Base-by-base conservation (phyloP, 2,329 filamentous ascomycete genomes). In the Sporothrix sp. region DNA sequence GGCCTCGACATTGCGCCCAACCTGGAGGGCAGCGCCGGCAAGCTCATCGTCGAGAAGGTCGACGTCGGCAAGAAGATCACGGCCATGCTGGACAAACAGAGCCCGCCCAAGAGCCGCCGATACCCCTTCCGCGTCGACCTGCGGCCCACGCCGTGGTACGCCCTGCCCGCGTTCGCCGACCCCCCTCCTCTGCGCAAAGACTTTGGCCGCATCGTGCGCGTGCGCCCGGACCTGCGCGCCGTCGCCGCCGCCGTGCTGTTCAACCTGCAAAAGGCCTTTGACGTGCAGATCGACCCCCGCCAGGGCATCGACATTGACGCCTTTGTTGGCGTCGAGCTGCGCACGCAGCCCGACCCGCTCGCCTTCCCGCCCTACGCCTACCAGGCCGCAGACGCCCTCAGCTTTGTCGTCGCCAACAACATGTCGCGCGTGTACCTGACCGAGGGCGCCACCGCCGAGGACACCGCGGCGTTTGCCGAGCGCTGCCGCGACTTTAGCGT, bases 381-480 rank as follows among this genome's bases (percentile, higher is more conserved):
- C 25, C 66, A 69, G 58, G 60, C 62, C 2, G 58, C 58, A 6
- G 59, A 64, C 47, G 62, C 63, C 52, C 56, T 68, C 18, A 53
- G 59, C 39, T 63, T 60, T 51, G 53, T 67, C 21, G 50, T 51
- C 14, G 45, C 56, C 43, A 57, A 59, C 35, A 59, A 61, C 3
- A 57, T 65, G 1, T 48, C 58, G 0, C 47, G 71, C 11, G 64
- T 70, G 1, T 76, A 71, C 57, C 64, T 72, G 11, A 70, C 70
- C 10, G 69, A 68, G 1, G 70, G 70, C 10, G 67, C 69, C 16
- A 58, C 59, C 2, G 47, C 58, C 9, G 63, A 58, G 13, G 56
- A 72, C 44, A 60, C 70, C 7, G 57, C 60, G 2, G 54, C 56
- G 7, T 69, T 76, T 52, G 54, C 56, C 2, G 48, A 56, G 4